Evolutionary conservation across 495 filamentous ascomycete genomes (phyloP).

Genomic region (Pseudoneurospora amorphoporcata): DNA sequence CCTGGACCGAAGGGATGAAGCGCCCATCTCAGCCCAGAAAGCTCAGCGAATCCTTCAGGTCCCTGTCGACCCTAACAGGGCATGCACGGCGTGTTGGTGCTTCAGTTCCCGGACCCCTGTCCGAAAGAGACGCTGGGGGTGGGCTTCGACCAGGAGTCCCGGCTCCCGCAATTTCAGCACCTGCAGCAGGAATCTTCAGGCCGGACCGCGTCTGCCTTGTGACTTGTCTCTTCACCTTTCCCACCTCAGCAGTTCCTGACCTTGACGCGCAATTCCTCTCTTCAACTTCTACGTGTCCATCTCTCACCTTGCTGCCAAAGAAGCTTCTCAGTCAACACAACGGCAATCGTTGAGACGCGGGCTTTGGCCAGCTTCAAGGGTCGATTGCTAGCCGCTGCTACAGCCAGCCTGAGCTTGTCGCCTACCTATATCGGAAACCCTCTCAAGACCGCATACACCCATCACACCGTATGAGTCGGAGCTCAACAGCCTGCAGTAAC

Average conservation of each 20-base stretch:
- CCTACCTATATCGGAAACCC: conserved; percentile 20
- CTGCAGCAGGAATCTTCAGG: conserved; percentile 4
- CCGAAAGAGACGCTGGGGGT: neutral
- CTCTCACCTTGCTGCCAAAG: neutral
- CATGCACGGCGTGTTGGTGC: neutral
- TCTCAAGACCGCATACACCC: conserved; percentile 6
- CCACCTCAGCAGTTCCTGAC: conserved; percentile 12
- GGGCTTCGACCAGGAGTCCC: conserved; percentile 2
- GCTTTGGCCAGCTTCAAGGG: neutral
- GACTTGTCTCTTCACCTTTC: neutral
- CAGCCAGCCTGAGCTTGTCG: conserved; percentile 13
- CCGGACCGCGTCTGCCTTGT: neutral
- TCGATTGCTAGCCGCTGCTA: neutral
- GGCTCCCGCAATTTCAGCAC: conserved; percentile 7
- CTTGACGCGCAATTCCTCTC: conserved; percentile 15
- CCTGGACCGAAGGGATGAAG: neutral
- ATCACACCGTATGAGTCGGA: conserved; percentile 12
- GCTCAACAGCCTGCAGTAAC: conserved; percentile 9
- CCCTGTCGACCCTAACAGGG: conserved; percentile 1
- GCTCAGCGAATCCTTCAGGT: neutral
- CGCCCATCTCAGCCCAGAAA: conserved; percentile 6
- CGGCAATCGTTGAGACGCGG: neutral
- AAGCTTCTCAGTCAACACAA: neutral
- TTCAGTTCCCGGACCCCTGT: neutral
- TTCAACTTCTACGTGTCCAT: conserved; percentile 4